A percentile compares a stretch with the other conserved stretches of the same genome.
phyloP scores from a whole-genome alignment of 306 rosid genomes.

The Glycine tomentella region DNA sequence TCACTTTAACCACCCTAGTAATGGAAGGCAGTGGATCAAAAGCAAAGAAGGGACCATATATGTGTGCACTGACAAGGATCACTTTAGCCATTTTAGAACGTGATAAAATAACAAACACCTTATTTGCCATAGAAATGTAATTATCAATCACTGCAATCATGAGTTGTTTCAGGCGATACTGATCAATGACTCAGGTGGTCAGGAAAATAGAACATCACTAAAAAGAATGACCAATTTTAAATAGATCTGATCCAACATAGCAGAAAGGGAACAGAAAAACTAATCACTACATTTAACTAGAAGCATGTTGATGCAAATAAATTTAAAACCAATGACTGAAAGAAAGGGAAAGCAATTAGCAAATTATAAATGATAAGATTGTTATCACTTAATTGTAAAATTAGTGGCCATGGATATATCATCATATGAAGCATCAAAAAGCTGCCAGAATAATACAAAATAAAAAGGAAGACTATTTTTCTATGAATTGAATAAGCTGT shows the following conservation, averaged over 20 bases:
- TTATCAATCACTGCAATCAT: neutral
- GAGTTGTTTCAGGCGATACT: neutral
- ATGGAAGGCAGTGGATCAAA: neutral
- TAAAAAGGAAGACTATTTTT: neutral
- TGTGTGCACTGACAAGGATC: neutral
- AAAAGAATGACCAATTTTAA: neutral
- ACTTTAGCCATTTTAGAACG: neutral
- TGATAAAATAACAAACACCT: neutral
- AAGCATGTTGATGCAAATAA: constrained; percentile 23
- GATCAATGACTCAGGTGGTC: neutral
- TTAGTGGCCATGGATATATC: too few relatives aligned
- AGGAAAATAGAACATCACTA: too few relatives aligned
- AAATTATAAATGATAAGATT: constrained; percentile 11
- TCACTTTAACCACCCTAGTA: neutral
- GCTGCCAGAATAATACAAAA: neutral
- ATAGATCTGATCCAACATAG: neutral
- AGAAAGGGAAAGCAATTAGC: constrained; percentile 1
- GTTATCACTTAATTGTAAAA: neutral
- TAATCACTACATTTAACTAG: constrained; percentile 6
- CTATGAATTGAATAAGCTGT: neutral
- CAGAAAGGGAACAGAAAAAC: too few relatives aligned
- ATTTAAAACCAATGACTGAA: neutral
- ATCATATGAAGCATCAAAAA: neutral
- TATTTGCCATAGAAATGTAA: constrained; percentile 10
- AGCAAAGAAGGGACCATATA: neutral